Base-by-base conservation (phyloP, 305 asterid genomes). In the Salvia sclarea region DNA sequence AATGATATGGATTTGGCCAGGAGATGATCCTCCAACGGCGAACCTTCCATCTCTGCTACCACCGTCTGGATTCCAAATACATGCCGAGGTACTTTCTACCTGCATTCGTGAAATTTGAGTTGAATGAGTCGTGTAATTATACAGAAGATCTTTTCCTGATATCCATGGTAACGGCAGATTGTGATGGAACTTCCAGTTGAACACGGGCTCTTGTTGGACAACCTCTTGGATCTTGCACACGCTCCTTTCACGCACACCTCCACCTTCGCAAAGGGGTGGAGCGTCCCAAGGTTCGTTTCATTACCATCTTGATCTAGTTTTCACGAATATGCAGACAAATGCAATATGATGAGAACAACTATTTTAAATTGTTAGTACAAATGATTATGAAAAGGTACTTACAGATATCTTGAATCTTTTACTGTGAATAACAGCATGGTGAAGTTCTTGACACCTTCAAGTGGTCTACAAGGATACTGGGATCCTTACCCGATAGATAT, bases 191-290 rank as follows among this genome's bases (percentile, higher is more conserved):
- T 89, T 66, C 98, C 96, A 0, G 92, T 92, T 25, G 98, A 92
- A 72, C 92, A 92, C 47, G 98, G 98, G 30, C 80, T 91, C 38
- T 84, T 91, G 43, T 76, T 92, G 48, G 96, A 92, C 92, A 92
- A 89, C 81, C 91, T 92, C 69, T 82, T 89, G 82, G 98, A 91
- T 76, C 90, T 91, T 56, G 96, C 95, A 73, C 97, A 91, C 76
- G 97, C 97, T 47, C 97, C 96, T 56, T 91, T 91, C 82, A 86
- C 89, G 8, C 97, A 91, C 76, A 88, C 97, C 17, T 88, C 97
- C 40, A 91, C 96, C 1, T 88, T 91, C 68, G 96, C 97, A 22
- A 91, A 91, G 81, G 97, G 97, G 62, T 91, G 97, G 97, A 86
- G 85, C 24, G 89, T 88, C 40, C 97, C 97, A 53, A 91, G 96